Base-by-base conservation (phyloP, 805 yeast genomes). In the Wickerhamiella cacticola region DNA sequence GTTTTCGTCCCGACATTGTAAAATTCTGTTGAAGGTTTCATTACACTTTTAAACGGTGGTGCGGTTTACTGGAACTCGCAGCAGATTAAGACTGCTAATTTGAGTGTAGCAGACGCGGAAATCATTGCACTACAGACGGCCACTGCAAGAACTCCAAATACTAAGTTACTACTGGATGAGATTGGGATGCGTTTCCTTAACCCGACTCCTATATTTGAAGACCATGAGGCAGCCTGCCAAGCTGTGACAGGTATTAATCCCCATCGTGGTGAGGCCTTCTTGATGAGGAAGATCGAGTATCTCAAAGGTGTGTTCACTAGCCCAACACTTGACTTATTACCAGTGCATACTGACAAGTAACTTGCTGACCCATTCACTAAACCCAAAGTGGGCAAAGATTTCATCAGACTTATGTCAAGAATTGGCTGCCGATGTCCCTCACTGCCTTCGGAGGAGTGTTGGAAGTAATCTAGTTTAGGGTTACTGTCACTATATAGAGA, bases 371-470 rank as follows among this genome's bases (percentile, higher is more conserved):
- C 22, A 4, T 16, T 34, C 10, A 34, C 38, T 16, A 34, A 34
- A 12, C 38, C 38, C 34, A 44, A 44, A 35, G 10, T 15, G 48
- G 48, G 48, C 48, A 41, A 44, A 44, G n/a, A n/a, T n/a, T n/a
- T n/a, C n/a, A n/a, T n/a, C n/a, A n/a, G n/a, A n/a, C n/a, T n/a
- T n/a, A n/a, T n/a, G n/a, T n/a, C n/a, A n/a, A n/a, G n/a, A n/a
- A n/a, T n/a, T n/a, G n/a, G n/a, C n/a, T n/a, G n/a, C n/a, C n/a
- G n/a, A n/a, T n/a, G n/a, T n/a, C n/a, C n/a, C n/a, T n/a, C n/a
- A n/a, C n/a, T n/a, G n/a, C n/a, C n/a, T n/a, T n/a, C n/a, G n/a
- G n/a, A n/a, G n/a, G n/a, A n/a, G n/a, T n/a, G n/a, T n/a, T n/a
- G n/a, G n/a, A n/a, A n/a, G n/a, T n/a, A n/a, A n/a, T n/a, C n/a